These are phyloP conservation scores for Leptographium lundbergii DNA, from an alignment of 2,329 filamentous ascomycete genomes.

Conservation along the genomic window DNA sequence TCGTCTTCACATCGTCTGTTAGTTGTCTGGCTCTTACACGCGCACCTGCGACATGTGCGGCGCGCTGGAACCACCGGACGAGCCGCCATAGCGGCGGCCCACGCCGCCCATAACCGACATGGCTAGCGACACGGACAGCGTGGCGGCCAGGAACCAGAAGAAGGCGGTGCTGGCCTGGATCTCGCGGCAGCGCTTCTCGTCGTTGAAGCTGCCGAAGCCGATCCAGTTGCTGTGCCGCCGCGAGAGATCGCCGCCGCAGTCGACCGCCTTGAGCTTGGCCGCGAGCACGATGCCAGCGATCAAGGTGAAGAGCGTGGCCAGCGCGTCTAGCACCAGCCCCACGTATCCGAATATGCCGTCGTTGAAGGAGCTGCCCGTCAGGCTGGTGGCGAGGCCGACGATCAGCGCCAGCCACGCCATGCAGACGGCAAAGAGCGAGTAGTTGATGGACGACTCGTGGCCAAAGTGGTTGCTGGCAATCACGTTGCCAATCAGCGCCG, in stretches of 20 bases:
- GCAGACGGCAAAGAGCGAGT: slow-evolving; percentile 56
- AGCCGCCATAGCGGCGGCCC: slow-evolving; percentile 24
- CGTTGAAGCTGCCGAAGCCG: slow-evolving; percentile 46
- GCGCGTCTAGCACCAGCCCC: slow-evolving; percentile 41
- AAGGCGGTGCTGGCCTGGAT: slow-evolving; percentile 64
- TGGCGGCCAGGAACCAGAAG: slow-evolving; percentile 64
- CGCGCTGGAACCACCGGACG: slow-evolving; percentile 27
- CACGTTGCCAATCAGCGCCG: slow-evolving; percentile 45
- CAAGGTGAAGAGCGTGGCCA: slow-evolving; percentile 56
- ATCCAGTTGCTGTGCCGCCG: slow-evolving; percentile 36
- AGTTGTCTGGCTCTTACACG: slow-evolving; percentile 16
- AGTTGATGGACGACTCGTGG: slow-evolving; percentile 39
- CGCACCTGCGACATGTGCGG: slow-evolving; percentile 45
- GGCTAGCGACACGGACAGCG: slow-evolving; percentile 44
- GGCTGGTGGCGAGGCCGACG: slow-evolving; percentile 44
- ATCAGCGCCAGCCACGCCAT: slow-evolving; percentile 54
- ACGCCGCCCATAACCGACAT: slow-evolving; percentile 42
- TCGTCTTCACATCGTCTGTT: neutral
- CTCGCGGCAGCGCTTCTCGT: slow-evolving; percentile 56
- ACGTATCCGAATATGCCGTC: slow-evolving; percentile 36
- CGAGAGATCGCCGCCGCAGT: slow-evolving; percentile 44
- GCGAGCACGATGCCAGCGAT: slow-evolving; percentile 58
- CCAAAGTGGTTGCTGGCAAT: slow-evolving; percentile 37
- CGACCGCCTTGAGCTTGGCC: slow-evolving; percentile 53
- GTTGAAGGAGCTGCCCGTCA: slow-evolving; percentile 29